These are phyloP conservation scores for Daldinia grandis DNA, from an alignment of 495 filamentous ascomycete genomes.

Conservation along the genomic window DNA sequence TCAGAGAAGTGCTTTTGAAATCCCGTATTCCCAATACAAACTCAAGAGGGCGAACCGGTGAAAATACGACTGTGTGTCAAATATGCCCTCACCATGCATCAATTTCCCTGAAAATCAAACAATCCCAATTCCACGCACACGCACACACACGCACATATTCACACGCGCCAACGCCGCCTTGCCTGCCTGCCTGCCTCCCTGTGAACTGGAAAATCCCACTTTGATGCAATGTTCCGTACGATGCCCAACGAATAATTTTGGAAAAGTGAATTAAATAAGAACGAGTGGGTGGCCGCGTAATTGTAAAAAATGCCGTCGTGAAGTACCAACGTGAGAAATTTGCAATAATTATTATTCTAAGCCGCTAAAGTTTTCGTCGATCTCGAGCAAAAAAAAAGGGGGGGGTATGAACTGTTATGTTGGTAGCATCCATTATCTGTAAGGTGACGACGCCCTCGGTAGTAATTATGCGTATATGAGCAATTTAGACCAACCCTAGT, in stretches of 20 bases:
- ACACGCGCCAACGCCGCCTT: conserved; percentile 35
- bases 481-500: conserved; percentile 13
- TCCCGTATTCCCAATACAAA: conserved; percentile 40
- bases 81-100: conserved; percentile 36
- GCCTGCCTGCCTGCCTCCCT: conserved; percentile 21
- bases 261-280: conserved; percentile 26
- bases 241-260: conserved; percentile 36
- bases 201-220: conserved; percentile 27
- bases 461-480: neutral
- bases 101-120: conserved; percentile 38
- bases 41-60: conserved; percentile 31
- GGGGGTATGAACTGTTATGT: neutral
- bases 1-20: conserved; percentile 43
- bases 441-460: neutral
- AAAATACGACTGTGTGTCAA: conserved; percentile 35
- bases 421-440: conserved; percentile 3
- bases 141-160: conserved; percentile 24
- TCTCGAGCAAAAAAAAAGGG: conserved; percentile 12
- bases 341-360: conserved; percentile 25
- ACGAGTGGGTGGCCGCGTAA: conserved; percentile 17
- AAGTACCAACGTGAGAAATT: conserved; percentile 17
- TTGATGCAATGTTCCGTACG: conserved; percentile 42
- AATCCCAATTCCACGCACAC: conserved; percentile 24
- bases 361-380: conserved; percentile 14
- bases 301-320: conserved; percentile 27